These are phyloP conservation scores for Debaryomyces prosopidis DNA, from an alignment of 805 yeast genomes.

Conservation along the genomic window DNA sequence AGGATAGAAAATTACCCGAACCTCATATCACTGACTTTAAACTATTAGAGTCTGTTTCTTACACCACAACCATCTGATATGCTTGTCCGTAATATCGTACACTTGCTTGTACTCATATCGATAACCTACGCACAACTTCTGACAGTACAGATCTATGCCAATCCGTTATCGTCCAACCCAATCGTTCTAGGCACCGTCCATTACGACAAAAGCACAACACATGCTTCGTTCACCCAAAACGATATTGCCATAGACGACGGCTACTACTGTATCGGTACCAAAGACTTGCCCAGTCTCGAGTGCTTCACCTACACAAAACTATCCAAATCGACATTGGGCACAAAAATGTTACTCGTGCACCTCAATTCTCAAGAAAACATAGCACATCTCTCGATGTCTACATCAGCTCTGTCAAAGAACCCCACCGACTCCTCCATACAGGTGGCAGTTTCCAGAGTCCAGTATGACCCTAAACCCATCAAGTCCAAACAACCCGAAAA, in stretches of 20 bases:
- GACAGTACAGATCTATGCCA: conserved; percentile 3
- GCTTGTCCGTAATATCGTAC: background rate
- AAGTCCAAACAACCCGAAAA: background rate
- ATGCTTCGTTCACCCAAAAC: conserved; percentile 9
- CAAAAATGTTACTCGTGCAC: conserved; percentile 11
- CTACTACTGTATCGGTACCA: conserved; percentile 33
- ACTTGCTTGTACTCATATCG: background rate
- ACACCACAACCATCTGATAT: background rate
- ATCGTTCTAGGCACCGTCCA: conserved; percentile 15
- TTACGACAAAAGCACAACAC: conserved; percentile 8
- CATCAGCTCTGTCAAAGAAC: background rate
- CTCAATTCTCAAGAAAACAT: background rate
- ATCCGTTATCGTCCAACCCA: conserved; percentile 3
- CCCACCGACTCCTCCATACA: background rate
- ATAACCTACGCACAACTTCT: background rate
- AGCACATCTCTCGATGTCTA: background rate
- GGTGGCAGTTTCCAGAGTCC: background rate
- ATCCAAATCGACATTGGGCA: background rate
- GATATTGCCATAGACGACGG: conserved; percentile 6
- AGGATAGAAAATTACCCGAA: too few relatives aligned
- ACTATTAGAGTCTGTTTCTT: too few relatives aligned
- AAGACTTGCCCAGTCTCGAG: conserved; percentile 25
- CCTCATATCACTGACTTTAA: too few relatives aligned
- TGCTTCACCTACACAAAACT: conserved; percentile 26
- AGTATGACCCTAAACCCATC: background rate